These are phyloP conservation scores for Lepidium sativum DNA, from an alignment of 345 rosid species.

Conservation along the genomic window DNA sequence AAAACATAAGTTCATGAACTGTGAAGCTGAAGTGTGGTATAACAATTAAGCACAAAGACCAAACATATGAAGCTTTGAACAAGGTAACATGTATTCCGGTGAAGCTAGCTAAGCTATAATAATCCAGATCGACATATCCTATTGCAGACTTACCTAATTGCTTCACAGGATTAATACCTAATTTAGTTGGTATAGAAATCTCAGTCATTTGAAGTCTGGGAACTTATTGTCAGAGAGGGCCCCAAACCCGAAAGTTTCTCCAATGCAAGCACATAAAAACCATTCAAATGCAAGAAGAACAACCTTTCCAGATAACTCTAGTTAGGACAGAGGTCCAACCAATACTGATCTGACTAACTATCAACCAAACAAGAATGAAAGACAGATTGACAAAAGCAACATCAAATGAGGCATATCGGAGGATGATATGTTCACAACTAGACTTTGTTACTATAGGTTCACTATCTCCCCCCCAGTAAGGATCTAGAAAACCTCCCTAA, in stretches of 20 bases:
- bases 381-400: neutral
- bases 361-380: neutral
- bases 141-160: neutral
- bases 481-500: neutral
- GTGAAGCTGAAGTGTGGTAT: neutral
- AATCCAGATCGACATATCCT: neutral
- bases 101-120: neutral
- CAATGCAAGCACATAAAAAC: neutral
- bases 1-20: neutral
- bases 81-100: neutral
- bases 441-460: neutral
- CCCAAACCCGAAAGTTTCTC: neutral
- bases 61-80: neutral
- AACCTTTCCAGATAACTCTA: neutral
- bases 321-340: neutral
- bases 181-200: neutral
- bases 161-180: neutral
- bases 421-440: neutral
- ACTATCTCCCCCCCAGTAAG: neutral
- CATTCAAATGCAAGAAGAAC: neutral
- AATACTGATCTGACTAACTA: neutral
- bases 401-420: neutral
- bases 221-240: neutral
- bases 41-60: neutral
- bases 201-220: neutral